Base-by-base conservation (phyloP, 1,284 basidiomycete species). In the Pyrrhoderma lamaoense region DNA sequence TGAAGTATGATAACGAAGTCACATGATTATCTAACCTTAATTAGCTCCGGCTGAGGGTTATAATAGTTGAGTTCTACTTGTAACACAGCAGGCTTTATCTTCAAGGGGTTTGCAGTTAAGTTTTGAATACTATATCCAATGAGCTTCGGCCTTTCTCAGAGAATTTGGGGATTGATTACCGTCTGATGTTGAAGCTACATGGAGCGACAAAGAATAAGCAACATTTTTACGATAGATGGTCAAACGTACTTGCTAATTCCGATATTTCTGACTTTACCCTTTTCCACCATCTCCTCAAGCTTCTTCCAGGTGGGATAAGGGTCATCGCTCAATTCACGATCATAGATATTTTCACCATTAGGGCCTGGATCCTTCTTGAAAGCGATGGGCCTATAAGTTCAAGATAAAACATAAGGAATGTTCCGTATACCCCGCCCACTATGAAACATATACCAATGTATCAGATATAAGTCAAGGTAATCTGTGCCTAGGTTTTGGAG, bases 401-500 rank as follows among this genome's bases (percentile, higher is more conserved):
- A 27, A 36, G 46, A 40, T 14, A 18, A 9, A 42, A 37, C n/a
- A n/a, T n/a, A n/a, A n/a, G n/a, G n/a, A n/a, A n/a, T n/a, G n/a
- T n/a, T n/a, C n/a, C n/a, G n/a, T n/a, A n/a, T n/a, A n/a, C n/a
- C n/a, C n/a, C n/a, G n/a, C n/a, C n/a, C n/a, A n/a, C n/a, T n/a
- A n/a, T n/a, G 18, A 67, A n/a, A n/a, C n/a, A n/a, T n/a, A n/a
- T n/a, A 89, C 90, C 89, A 93, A 67, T 92, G 89, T 51, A 92
- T 86, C 52, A 90, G 71, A 61, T 87, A 85, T 45, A 87, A 66
- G 61, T 93, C 90, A 42, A 93, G 73, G 60, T 92, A 92, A 52
- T 87, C 79, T 0, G 81, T 81, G 1, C 80, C 81, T 2, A 93
- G 79, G 47, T 70, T 75, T 23, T 70, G 59, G 4, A 93, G 74